phyloP scores from a whole-genome alignment of 2,329 filamentous ascomycete species.

The Chaetothyriales sp. region DNA sequence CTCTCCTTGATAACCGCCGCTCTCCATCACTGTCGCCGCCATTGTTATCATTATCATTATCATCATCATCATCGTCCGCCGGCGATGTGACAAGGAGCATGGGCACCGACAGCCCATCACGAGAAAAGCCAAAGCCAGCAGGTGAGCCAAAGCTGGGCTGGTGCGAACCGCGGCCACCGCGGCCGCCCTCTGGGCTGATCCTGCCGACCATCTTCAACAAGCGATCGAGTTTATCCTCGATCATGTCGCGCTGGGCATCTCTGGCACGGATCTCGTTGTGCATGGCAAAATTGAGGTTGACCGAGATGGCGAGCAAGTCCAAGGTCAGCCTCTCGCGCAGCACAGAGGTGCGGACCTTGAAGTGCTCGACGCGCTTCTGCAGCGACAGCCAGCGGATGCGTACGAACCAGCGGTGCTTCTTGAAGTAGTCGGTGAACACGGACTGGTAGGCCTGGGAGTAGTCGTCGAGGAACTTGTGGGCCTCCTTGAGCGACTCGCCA shows the following conservation, averaged over 20 bases:
- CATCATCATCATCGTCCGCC: neutral
- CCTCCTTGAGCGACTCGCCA: constrained; percentile 1
- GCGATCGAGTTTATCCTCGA: neutral
- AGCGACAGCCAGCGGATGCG: neutral
- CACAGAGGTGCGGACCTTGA: neutral
- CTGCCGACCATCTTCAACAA: neutral
- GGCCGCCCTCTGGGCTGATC: neutral
- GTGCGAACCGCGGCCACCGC: no score
- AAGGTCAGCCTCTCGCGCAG: neutral
- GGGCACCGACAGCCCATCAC: neutral
- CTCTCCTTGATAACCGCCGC: neutral
- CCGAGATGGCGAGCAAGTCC: neutral
- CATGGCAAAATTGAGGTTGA: neutral
- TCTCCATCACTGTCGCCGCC: neutral
- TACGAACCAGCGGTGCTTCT: constrained; percentile 1
- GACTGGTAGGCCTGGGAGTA: neutral
- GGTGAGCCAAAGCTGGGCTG: neutral
- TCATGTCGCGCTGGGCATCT: neutral
- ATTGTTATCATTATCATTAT: no score
- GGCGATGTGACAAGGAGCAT: neutral
- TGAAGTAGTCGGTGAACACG: neutral
- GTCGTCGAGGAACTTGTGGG: neutral
- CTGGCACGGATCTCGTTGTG: neutral
- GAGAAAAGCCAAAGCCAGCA: neutral
- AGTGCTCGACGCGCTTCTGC: neutral